Conservation (phyloP, 768 basidiomycete species). For the Suillus luteus region DNA sequence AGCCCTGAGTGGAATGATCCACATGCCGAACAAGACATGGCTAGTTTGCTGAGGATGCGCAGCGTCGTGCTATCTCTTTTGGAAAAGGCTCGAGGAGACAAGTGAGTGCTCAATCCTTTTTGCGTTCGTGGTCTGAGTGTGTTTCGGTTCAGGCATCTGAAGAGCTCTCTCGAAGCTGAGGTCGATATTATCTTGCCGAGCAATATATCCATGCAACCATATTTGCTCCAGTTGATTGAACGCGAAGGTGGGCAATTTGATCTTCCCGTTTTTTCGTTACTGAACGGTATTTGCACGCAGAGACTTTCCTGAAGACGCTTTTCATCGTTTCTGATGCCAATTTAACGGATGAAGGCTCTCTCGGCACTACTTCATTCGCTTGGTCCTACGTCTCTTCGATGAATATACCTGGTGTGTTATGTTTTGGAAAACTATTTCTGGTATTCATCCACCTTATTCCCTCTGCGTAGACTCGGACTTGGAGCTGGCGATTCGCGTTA, state of each 20-base stretch:
- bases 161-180: constrained; percentile 75
- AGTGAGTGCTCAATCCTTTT: constrained; percentile 47
- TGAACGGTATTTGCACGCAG: constrained; percentile 37
- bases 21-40: constrained; percentile 63
- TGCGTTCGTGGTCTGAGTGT: constrained; percentile 9
- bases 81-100: constrained; percentile 74
- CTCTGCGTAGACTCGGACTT: constrained; percentile 12
- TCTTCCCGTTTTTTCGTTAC: no score
- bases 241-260: constrained; percentile 38
- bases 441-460: neutral
- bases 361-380: constrained; percentile 39
- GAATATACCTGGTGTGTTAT: constrained; percentile 44
- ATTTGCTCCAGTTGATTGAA: constrained; percentile 43
- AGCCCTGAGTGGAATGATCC: constrained; percentile 61
- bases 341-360: constrained; percentile 48
- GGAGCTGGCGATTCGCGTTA: constrained; percentile 51
- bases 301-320: constrained; percentile 63
- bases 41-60: constrained; percentile 59
- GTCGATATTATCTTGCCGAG: constrained; percentile 62
- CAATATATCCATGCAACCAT: constrained; percentile 24
- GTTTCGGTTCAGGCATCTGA: constrained; percentile 55
- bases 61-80: constrained; percentile 62
- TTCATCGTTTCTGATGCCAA: constrained; percentile 80
- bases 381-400: constrained; percentile 55
- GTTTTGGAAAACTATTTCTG: constrained; percentile 2